Evolutionary conservation across 306 rosid genomes (phyloP).

Genomic region (Arachis hypogaea): DNA sequence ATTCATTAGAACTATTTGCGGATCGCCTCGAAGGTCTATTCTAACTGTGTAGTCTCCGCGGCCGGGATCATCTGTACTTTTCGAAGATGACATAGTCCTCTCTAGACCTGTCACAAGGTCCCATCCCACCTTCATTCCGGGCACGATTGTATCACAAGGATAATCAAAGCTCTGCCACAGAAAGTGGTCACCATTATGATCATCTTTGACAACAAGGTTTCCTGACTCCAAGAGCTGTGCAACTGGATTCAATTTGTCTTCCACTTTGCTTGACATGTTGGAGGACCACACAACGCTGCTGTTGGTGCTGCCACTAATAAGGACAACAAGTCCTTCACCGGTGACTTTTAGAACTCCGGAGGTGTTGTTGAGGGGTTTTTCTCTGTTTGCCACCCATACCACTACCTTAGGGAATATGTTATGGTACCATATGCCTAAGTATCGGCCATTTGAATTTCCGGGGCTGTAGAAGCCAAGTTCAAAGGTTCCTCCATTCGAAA

Average conservation of each 20-base stretch:
- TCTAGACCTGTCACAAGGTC: not conserved
- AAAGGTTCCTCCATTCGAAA: conserved; percentile 25
- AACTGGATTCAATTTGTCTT: conserved; percentile 17
- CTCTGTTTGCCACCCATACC: conserved; percentile 48
- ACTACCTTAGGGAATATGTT: conserved; percentile 30
- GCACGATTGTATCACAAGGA: conserved; percentile 39
- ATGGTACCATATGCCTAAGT: conserved; percentile 44
- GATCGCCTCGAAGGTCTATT: conserved; percentile 39
- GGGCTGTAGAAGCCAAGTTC: conserved; percentile 45
- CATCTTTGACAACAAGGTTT: conserved; percentile 46
- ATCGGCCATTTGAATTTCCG: conserved; percentile 18
- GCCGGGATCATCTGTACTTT: conserved; percentile 23
- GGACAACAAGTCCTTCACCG: conserved; percentile 27
- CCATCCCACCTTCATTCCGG: conserved; percentile 22
- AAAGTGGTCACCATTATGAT: not conserved
- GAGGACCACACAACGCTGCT: conserved; percentile 32
- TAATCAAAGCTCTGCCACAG: conserved; percentile 54
- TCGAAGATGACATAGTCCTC: conserved; percentile 33
- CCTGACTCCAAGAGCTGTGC: conserved; percentile 44
- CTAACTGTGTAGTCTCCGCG: not conserved
- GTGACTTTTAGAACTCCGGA: conserved; percentile 38
- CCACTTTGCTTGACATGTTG: conserved; percentile 24
- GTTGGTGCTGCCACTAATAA: conserved; percentile 18
- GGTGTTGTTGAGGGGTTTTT: conserved; percentile 14
- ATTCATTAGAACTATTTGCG: conserved; percentile 31